Conservation (phyloP, 129 eudicot species). For the Helianthus annuus region HanXRQr2.0-SUNRISE NC_035434.2:52227849-52228348, state of each 20-base stretch:
- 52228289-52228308: slow-evolving; percentile 4
- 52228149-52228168: slow-evolving; percentile 7
- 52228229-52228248: slow-evolving; percentile 1
- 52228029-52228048: background rate
- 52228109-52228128: background rate
- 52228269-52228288: background rate
- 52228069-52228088: background rate
- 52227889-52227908: background rate
- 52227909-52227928: background rate
- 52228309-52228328: background rate
- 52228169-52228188: slow-evolving; percentile 7
- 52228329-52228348: background rate
- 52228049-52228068: slow-evolving; percentile 9
- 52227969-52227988: slow-evolving; percentile 7
- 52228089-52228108: background rate
- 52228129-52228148: background rate
- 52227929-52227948: background rate
- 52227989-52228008: slow-evolving; percentile 5
- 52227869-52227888: slow-evolving; percentile 11
- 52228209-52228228: slow-evolving; percentile 6
- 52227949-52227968: slow-evolving; percentile 1
- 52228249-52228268: slow-evolving; percentile 1
- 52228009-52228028: background rate
- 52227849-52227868: slow-evolving; percentile 3
- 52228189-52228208: slow-evolving; percentile 10